A percentile compares a stretch with the other conserved stretches of the same genome.
Conservation (phyloP, 2,329 filamentous ascomycete genomes). For the Raffaelea ambrosiae region DNA sequence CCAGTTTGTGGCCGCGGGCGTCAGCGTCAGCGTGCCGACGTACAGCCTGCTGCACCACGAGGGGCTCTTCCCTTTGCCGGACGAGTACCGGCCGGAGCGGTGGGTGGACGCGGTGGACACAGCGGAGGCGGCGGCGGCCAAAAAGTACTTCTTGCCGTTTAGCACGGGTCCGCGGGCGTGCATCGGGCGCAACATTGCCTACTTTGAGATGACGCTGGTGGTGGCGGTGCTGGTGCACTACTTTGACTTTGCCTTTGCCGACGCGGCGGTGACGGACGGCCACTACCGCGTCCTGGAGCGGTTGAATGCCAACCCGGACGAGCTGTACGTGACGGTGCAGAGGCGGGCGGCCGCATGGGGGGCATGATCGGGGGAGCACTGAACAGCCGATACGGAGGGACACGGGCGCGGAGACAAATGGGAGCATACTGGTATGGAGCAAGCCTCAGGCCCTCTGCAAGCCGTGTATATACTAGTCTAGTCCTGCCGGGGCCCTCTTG, state of each 20-base stretch:
- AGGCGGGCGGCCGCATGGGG: no score
- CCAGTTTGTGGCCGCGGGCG: constrained; percentile 18
- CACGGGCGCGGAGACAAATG: no score
- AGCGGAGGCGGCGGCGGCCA: background rate
- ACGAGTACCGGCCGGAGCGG: no score
- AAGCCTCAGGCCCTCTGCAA: no score
- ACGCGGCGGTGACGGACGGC: background rate
- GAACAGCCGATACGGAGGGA: no score
- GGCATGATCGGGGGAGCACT: no score
- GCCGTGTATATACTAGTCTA: no score
- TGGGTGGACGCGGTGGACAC: no score
- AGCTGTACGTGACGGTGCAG: background rate
- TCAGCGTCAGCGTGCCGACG: constrained; percentile 22
- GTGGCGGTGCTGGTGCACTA: constrained; percentile 43
- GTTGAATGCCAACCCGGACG: background rate
- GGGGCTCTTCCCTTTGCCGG: no score
- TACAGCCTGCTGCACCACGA: no score
- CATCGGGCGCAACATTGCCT: constrained; percentile 60
- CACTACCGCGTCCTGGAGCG: background rate
- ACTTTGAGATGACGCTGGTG: constrained; percentile 55
- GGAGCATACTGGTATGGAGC: no score
- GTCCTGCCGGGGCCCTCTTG: no score
- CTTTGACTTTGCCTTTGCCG: background rate
- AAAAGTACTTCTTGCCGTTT: constrained; percentile 41
- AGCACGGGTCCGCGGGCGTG: constrained; percentile 60